Evolutionary conservation across 1,284 basidiomycete species (phyloP).

Genomic region (Golubevia sp.): DNA sequence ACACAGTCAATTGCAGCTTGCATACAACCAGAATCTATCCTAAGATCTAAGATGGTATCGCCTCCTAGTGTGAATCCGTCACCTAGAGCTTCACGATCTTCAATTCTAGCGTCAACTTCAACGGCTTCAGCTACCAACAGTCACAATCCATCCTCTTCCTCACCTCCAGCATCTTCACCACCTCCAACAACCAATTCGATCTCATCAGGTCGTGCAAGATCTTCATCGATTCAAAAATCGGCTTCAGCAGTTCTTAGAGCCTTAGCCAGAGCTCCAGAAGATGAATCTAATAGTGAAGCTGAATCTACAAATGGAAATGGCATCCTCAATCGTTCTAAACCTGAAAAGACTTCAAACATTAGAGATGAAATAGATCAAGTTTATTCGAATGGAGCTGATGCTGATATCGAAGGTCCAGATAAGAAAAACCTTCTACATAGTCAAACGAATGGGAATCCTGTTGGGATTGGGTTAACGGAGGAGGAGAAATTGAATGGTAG

Average conservation of each 20-base stretch:
- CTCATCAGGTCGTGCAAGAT: slow-evolving; percentile 10
- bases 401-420: slow-evolving; percentile 9
- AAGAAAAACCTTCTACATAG: slow-evolving; percentile 2
- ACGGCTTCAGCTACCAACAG: no score
- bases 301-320: slow-evolving; percentile 5
- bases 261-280: slow-evolving; percentile 32
- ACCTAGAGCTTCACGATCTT: neutral
- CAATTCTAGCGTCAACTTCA: neutral
- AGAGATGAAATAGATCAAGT: slow-evolving; percentile 7
- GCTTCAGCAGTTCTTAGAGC: slow-evolving; percentile 55
- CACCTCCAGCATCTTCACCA: neutral
- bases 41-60: no score
- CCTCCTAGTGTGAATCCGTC: neutral
- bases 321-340: neutral
- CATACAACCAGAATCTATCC: no score
- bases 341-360: neutral
- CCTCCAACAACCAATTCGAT: neutral
- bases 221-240: slow-evolving; percentile 42
- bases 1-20: no score
- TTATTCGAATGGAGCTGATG: slow-evolving; percentile 6
- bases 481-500: slow-evolving; percentile 14
- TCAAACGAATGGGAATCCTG: neutral
- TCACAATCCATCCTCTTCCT: no score
- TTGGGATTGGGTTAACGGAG: slow-evolving; percentile 5
- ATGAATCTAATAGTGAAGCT: neutral